Evolutionary conservation across 352 stramenopile genomes (phyloP).

Genomic region (Globisporangium iwayamae): DNA sequence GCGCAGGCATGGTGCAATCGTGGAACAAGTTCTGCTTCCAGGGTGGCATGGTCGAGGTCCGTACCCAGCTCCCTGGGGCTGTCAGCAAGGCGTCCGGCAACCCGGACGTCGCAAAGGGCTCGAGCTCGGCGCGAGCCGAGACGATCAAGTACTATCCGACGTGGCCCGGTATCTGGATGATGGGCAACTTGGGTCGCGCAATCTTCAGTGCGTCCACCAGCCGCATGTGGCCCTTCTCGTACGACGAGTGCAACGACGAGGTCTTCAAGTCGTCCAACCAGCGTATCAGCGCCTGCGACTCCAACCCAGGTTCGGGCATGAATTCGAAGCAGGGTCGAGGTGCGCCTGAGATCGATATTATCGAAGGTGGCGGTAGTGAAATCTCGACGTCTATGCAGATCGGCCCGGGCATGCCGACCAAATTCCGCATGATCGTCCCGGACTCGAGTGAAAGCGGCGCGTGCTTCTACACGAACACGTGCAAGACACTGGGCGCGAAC

Average conservation of each 20-base stretch:
- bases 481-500: not conserved
- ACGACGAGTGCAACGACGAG: constrained; percentile 63
- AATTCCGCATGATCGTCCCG: constrained; percentile 2
- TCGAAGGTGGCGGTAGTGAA: constrained; percentile 61
- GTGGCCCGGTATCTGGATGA: too few species aligned
- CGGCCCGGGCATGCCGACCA: constrained; percentile 21
- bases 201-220: constrained; percentile 28
- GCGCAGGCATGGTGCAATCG: constrained; percentile 77
- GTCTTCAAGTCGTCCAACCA: constrained; percentile 58
- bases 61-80: constrained; percentile 37
- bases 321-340: constrained; percentile 59
- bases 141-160: constrained; percentile 32
- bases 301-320: constrained; percentile 77
- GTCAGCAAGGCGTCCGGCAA: constrained; percentile 17
- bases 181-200: too few species aligned
- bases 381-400: constrained; percentile 77
- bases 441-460: not conserved
- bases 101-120: constrained; percentile 5
- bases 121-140: constrained; percentile 25
- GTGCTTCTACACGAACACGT: too few species aligned
- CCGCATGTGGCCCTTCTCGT: constrained; percentile 88
- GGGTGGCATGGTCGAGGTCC: constrained; percentile 87
- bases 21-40: constrained; percentile 97
- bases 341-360: constrained; percentile 86
- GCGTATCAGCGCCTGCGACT: constrained; percentile 82